Evolutionary conservation across 306 rosid species (phyloP), one percentile per base, ranked within the genome.

Genomic region (Alnus glutinosa): DNA sequence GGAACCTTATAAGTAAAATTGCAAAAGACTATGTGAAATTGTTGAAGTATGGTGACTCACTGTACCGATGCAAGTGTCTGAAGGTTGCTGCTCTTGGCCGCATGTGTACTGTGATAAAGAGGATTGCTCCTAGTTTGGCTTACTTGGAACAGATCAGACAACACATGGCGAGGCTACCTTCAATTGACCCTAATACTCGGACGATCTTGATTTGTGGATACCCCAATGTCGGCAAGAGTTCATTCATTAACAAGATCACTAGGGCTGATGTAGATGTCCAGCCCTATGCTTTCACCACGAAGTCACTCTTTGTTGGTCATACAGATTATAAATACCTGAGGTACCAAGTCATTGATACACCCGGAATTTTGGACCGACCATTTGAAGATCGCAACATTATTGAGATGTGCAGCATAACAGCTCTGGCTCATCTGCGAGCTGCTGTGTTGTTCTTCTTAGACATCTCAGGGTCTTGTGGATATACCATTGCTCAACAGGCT

Each of bases 401-500:
- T 79, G 97, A 94, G 90, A 94, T 94, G 98, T 89, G 97, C 83
- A 89, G 98, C 78, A 94, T 94, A 75, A 92, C 98, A 58, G 98
- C 98, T 64, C 84, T 94, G 30, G 97, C 97, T 9, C 98, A 94
- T 88, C 75, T 92, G 81, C 88, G 98, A 67, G 92, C 98, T 75
- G 98, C 98, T 1, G 91, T 92, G 47, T 73, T 94, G 93, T 93
- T 92, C 83, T 93, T 91, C 87, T 80, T 93, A 82, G 98, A 93
- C 77, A 81, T 93, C 42, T 93, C 98, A 0, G 98, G 96, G 77
- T 91, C 98, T 63, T 93, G 98, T 77, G 97, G 98, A 37, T 94
- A 94, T 74, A 92, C 73, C 50, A 92, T 92, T 83, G 83, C 96
- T 16, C 98, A 92, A 76, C 97, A 94, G 88, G 96, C 96, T 2